These are phyloP conservation scores for Sclerotinia subarctica DNA, from an alignment of 2,329 filamentous ascomycete genomes.

Conservation along the genomic window DNA sequence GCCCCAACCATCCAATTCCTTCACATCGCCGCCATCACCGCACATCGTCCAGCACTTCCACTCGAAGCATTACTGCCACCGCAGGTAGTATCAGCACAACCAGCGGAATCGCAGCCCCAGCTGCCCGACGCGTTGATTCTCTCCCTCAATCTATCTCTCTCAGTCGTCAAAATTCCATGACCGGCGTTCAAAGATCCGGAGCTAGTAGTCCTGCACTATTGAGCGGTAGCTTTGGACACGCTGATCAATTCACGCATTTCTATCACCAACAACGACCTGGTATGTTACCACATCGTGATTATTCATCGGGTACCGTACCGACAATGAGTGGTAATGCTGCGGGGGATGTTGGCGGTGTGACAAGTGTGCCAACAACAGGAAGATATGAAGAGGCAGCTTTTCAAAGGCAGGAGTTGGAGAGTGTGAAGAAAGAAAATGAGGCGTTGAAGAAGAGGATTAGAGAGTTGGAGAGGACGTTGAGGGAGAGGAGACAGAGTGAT, in stretches of 20 bases:
- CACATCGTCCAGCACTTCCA: conserved; percentile 50
- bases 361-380: conserved; percentile 53
- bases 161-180: conserved; percentile 38
- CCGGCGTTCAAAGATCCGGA: conserved; percentile 33
- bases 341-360: conserved; percentile 28
- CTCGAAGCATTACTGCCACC: conserved; percentile 50
- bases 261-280: conserved; percentile 32
- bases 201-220: conserved; percentile 35
- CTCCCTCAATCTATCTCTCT: conserved; percentile 32
- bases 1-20: conserved; percentile 57
- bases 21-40: conserved; percentile 55
- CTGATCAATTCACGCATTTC: conserved; percentile 35
- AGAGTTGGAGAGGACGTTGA: conserved; percentile 56
- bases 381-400: conserved; percentile 62
- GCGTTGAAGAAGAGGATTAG: conserved; percentile 57
- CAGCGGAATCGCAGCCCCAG: conserved; percentile 29
- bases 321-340: conserved; percentile 6
- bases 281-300: conserved; percentile 31
- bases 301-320: conserved; percentile 28
- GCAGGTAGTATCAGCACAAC: conserved; percentile 41
- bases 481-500: conserved; percentile 40
- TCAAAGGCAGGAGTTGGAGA: conserved; percentile 58
- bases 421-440: conserved; percentile 63
- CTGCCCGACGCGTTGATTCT: conserved; percentile 24
- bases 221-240: conserved; percentile 32